A percentile compares a stretch with the other conserved stretches of the same genome.
Conservation (phyloP, 495 filamentous ascomycete genomes). For the Xylaria grammica region DNA sequence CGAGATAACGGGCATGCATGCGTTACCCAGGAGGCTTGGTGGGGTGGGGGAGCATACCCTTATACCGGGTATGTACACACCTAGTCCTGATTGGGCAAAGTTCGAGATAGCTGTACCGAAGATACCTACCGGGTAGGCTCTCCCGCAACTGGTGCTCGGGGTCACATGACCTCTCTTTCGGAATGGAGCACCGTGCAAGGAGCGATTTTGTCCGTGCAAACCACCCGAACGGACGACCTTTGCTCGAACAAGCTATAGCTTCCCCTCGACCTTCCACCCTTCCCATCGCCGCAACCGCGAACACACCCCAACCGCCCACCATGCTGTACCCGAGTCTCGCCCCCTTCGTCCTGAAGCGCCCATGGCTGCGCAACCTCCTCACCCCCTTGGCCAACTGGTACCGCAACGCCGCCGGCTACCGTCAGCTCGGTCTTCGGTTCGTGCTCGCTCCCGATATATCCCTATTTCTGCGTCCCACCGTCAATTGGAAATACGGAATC, state of each 20-base stretch:
- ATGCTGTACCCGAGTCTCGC: slow-evolving; percentile 79
- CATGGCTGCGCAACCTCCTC: slow-evolving; percentile 80
- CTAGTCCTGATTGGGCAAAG: background rate
- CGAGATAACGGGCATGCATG: background rate
- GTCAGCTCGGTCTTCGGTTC: slow-evolving; percentile 89
- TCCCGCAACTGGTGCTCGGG: background rate
- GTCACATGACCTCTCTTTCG: slow-evolving; percentile 34
- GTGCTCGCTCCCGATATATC: slow-evolving; percentile 27
- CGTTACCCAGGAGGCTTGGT: background rate
- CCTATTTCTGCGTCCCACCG: background rate
- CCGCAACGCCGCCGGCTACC: slow-evolving; percentile 83
- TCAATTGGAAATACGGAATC: background rate
- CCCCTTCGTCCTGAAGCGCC: slow-evolving; percentile 75
- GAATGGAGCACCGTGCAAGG: slow-evolving; percentile 23
- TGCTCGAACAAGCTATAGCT: slow-evolving; percentile 12
- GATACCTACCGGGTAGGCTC: background rate
- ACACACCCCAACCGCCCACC: slow-evolving; percentile 40
- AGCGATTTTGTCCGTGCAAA: slow-evolving; percentile 17
- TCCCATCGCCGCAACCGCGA: slow-evolving; percentile 9
- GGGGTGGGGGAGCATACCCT: too few species aligned
- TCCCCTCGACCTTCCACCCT: slow-evolving; percentile 23
- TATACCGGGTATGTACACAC: background rate
- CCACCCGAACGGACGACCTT: slow-evolving; percentile 24
- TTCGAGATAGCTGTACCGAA: background rate
- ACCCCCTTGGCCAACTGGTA: slow-evolving; percentile 85